A percentile compares a stretch with the other conserved stretches of the same genome.
These are phyloP conservation scores for Tolypocladium inflatum DNA, from an alignment of 2,329 filamentous ascomycete genomes.

Conservation along the genomic window DNA sequence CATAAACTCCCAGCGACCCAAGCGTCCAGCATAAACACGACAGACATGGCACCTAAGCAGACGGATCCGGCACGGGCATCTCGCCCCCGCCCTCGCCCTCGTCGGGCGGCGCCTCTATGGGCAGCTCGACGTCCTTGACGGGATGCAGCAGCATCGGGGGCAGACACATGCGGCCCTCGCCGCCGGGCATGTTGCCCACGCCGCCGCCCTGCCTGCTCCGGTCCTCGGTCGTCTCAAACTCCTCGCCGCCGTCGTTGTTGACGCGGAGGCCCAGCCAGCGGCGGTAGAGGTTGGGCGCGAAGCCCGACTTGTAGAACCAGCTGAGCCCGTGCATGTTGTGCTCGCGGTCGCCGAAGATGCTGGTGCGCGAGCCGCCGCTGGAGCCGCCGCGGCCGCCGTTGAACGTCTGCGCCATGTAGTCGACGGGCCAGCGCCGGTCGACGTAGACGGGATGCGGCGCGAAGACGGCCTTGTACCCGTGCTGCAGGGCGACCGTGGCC, in stretches of 20 bases:
- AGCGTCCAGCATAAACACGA: not conserved
- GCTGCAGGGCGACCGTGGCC: constrained; percentile 75
- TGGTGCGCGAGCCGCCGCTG: constrained; percentile 61
- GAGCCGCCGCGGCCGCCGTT: constrained; percentile 72
- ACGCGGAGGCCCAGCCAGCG: constrained; percentile 80
- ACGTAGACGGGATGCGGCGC: constrained; percentile 83
- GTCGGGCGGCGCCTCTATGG: constrained; percentile 48
- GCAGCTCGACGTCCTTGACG: constrained; percentile 64
- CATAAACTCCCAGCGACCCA: constrained; percentile 1
- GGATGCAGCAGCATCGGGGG: constrained; percentile 86
- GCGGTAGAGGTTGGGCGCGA: constrained; percentile 71
- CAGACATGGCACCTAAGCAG: constrained; percentile 13
- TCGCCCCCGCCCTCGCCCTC: constrained; percentile 19
- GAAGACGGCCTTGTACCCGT: constrained; percentile 87
- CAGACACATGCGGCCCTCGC: constrained; percentile 82
- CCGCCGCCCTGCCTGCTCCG: constrained; percentile 37
- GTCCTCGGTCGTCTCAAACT: constrained; percentile 57
- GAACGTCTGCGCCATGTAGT: constrained; percentile 68
- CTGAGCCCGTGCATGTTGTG: constrained; percentile 80
- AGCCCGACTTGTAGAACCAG: constrained; percentile 87
- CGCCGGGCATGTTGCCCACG: constrained; percentile 48
- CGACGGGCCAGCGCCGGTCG: constrained; percentile 75
- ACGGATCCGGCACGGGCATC: constrained; percentile 35
- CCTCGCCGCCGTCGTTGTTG: constrained; percentile 68
- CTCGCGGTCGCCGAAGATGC: constrained; percentile 74